phyloP scores from a whole-genome alignment of 2,329 filamentous ascomycete species.

The Fusarium siculi region DNA sequence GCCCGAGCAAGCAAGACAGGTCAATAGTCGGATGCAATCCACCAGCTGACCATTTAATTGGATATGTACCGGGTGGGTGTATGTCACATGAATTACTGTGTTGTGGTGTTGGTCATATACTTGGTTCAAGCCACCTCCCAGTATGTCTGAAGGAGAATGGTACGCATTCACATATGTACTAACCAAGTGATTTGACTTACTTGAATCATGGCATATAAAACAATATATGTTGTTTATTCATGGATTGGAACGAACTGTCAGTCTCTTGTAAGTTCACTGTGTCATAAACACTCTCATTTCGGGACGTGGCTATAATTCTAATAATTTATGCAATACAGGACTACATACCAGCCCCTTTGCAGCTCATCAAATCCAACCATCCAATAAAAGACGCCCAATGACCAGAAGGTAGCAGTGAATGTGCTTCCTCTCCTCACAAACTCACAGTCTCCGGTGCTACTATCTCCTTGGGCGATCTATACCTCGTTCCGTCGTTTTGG shows the following conservation, averaged over 20 bases:
- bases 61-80: neutral
- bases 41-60: neutral
- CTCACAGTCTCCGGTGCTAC: constrained; percentile 30
- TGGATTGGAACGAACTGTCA: neutral
- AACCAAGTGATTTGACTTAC: too few relatives aligned
- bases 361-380: neutral
- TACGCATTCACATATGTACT: too few relatives aligned
- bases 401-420: neutral
- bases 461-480: constrained; percentile 36
- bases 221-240: neutral
- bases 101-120: neutral
- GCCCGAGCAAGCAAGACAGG: neutral
- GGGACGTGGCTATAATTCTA: neutral
- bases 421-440: neutral
- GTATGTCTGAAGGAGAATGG: neutral
- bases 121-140: neutral
- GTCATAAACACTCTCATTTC: neutral
- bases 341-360: neutral
- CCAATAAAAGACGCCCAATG: neutral
- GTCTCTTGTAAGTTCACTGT: neutral
- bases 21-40: neutral
- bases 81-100: neutral
- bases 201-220: neutral
- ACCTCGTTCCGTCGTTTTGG: constrained; percentile 40
- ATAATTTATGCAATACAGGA: too few relatives aligned